Conservation (phyloP, 129 eudicot genomes). For the Flaveria bidentis region DNA sequence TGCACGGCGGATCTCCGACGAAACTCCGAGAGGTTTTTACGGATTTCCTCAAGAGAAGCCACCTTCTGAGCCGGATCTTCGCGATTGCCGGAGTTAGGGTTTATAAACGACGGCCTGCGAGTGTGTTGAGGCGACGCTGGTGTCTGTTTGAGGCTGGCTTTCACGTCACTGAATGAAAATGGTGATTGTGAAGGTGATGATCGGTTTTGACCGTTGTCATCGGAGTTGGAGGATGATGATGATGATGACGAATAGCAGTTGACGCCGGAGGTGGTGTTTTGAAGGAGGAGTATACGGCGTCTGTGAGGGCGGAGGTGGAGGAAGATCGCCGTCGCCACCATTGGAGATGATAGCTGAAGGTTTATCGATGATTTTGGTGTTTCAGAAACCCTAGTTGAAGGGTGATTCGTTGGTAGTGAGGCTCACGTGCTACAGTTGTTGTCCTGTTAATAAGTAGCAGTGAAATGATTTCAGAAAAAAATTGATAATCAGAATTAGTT, state of each 20-base stretch:
- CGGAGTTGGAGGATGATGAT: constrained; percentile 34
- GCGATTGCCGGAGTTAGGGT: constrained; percentile 15
- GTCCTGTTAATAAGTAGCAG: too few relatives aligned
- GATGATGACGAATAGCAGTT: constrained; percentile 41
- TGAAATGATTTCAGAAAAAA: too few relatives aligned
- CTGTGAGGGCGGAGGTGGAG: constrained; percentile 38
- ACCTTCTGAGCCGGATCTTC: constrained; percentile 20
- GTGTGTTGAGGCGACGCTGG: constrained; percentile 30
- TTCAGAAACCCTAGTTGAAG: constrained; percentile 27
- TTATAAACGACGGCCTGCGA: constrained; percentile 17
- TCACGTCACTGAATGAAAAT: constrained; percentile 38
- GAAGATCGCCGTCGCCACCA: constrained; percentile 56
- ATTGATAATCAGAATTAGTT: too few relatives aligned
- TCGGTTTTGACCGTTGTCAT: constrained; percentile 23
- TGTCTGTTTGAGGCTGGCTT: constrained; percentile 40
- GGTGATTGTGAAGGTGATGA: constrained; percentile 9
- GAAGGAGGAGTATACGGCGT: constrained; percentile 15
- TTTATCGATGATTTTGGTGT: not conserved
- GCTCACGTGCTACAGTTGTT: too few relatives aligned
- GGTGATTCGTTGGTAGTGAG: too few relatives aligned
- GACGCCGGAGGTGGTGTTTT: constrained; percentile 13
- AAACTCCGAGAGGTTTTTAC: constrained; percentile 47
- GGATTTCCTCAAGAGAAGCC: constrained; percentile 36
- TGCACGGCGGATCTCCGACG: constrained; percentile 39
- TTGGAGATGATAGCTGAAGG: constrained; percentile 23